A percentile compares a stretch with the other conserved stretches of the same genome.
phyloP scores from a whole-genome alignment of 1,284 basidiomycete species.

The Leccinum pseudoinsigne region DNA sequence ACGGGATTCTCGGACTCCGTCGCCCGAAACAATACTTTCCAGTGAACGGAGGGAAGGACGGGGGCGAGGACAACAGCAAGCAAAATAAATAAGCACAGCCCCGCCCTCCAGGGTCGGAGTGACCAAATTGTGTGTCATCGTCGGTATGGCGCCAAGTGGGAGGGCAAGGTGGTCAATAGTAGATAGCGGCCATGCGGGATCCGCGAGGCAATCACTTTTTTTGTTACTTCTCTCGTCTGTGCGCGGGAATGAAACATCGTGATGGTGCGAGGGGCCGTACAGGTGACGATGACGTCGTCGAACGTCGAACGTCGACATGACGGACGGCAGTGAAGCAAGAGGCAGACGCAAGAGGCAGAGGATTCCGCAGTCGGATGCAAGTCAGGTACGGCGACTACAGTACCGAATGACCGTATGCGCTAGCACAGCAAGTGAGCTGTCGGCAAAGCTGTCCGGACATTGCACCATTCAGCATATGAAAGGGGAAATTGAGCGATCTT shows the following conservation, averaged over 20 bases:
- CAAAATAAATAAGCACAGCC: constrained; percentile 16
- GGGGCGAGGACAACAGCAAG: constrained; percentile 4
- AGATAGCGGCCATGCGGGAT: constrained; percentile 28
- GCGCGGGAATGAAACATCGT: constrained; percentile 34
- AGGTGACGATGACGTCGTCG: constrained; percentile 28
- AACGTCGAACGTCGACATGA: neutral
- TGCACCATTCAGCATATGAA: neutral
- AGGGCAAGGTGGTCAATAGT: neutral
- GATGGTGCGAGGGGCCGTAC: constrained; percentile 10
- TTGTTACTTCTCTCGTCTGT: constrained; percentile 7
- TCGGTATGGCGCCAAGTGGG: constrained; percentile 23
- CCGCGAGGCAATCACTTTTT: constrained; percentile 25
- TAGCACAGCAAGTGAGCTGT: neutral
- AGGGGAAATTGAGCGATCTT: neutral
- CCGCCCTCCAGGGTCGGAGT: neutral
- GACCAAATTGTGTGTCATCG: constrained; percentile 1
- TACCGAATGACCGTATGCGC: constrained; percentile 12
- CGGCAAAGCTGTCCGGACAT: constrained; percentile 3
- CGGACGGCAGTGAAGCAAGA: constrained; percentile 7
- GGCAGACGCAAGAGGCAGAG: neutral
- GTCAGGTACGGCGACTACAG: constrained; percentile 25
- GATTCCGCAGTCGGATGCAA: constrained; percentile 16
- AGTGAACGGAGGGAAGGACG: neutral
- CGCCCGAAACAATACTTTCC: neutral
- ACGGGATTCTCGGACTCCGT: constrained; percentile 3